These are phyloP conservation scores for Amphicarpaea edgeworthii DNA, from an alignment of 306 rosid species.

Conservation along the genomic window DNA sequence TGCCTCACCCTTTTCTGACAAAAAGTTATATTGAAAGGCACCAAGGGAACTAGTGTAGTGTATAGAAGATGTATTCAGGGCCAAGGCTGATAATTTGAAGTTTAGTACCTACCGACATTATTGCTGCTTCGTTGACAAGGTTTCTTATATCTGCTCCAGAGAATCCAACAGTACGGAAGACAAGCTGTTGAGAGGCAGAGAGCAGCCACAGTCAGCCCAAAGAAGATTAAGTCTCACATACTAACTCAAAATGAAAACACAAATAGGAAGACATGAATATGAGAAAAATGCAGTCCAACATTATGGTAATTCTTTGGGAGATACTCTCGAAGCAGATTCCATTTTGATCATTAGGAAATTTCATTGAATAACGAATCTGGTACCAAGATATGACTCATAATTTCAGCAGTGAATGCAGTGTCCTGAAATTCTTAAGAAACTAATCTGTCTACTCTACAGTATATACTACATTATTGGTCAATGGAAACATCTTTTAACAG, in stretches of 20 bases:
- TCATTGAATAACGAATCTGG: constrained; percentile 12
- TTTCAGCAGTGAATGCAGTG: constrained; percentile 3
- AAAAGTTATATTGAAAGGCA: constrained; percentile 2
- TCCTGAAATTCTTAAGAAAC: constrained; percentile 25
- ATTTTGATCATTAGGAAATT: constrained; percentile 15
- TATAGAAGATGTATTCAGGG: constrained; percentile 3
- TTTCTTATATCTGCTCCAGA: constrained; percentile 97
- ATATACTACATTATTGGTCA: constrained; percentile 20
- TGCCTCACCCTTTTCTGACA: neutral
- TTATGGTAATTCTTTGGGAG: neutral
- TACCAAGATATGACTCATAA: constrained; percentile 27
- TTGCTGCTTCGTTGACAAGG: constrained; percentile 97
- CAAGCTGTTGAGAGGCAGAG: constrained; percentile 72
- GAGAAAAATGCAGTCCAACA: constrained; percentile 22
- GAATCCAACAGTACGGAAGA: constrained; percentile 95
- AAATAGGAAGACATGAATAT: constrained; percentile 2
- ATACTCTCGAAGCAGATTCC: constrained; percentile 21
- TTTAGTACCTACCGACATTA: constrained; percentile 76
- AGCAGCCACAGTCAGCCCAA: constrained; percentile 38
- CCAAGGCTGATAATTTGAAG: constrained; percentile 1
- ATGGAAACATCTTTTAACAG: neutral
- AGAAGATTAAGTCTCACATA: constrained; percentile 38
- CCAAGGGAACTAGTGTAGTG: neutral
- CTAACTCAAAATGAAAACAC: constrained; percentile 19
- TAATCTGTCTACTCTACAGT: constrained; percentile 5